Conservation (phyloP, 208 protist genomes). For the Histomonas meleagridis region DNA sequence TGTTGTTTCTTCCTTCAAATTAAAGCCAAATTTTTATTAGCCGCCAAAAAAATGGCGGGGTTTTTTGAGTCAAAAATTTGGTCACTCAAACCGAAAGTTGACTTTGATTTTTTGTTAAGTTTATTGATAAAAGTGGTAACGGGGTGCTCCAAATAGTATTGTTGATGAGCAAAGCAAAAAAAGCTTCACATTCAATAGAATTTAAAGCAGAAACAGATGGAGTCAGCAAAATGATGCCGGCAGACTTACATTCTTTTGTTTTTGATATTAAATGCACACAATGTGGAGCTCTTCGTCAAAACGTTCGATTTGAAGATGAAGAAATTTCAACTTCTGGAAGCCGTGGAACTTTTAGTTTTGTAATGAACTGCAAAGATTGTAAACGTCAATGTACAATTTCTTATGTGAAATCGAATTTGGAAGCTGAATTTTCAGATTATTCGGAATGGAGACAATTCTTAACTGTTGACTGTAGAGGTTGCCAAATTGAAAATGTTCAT, state of each 20-base stretch:
- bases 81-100: too few relatives aligned
- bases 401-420: not conserved
- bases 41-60: too few relatives aligned
- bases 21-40: too few relatives aligned
- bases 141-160: too few relatives aligned
- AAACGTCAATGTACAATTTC: not conserved
- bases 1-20: too few relatives aligned
- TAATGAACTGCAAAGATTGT: not conserved
- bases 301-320: not conserved
- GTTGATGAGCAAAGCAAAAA: too few relatives aligned
- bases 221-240: not conserved
- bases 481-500: not conserved
- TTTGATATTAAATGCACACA: not conserved
- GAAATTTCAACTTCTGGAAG: not conserved
- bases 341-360: not conserved
- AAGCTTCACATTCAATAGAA: not conserved
- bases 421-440: not conserved
- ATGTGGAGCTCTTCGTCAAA: not conserved
- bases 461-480: not conserved
- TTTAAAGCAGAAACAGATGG: conserved; percentile 4
- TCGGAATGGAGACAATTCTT: not conserved
- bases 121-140: too few relatives aligned
- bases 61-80: too few relatives aligned
- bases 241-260: not conserved
- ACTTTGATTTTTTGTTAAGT: too few relatives aligned